Evolutionary conservation across 306 rosid species (phyloP).

Genomic region (Prunus fruticosa): DNA sequence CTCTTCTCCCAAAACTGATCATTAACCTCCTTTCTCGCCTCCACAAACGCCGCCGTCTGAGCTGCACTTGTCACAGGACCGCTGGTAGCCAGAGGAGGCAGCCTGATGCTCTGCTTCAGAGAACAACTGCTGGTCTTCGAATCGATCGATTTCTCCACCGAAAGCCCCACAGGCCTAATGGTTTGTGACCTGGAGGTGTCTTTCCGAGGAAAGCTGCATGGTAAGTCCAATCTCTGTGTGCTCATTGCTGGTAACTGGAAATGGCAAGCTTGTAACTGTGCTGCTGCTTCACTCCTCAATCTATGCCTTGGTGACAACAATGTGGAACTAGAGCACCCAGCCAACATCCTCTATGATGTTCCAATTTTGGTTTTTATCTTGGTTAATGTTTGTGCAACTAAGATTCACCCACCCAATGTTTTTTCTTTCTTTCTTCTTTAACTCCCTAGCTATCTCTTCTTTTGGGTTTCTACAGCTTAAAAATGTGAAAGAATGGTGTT

Average conservation of each 20-base stretch:
- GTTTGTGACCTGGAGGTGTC: constrained; percentile 67
- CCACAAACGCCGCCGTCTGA: constrained; percentile 21
- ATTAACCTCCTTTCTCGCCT: constrained; percentile 37
- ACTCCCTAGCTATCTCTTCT: constrained; percentile 36
- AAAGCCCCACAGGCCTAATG: constrained; percentile 62
- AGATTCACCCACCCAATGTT: constrained; percentile 52
- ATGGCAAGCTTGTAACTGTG: constrained; percentile 92
- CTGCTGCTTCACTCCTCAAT: constrained; percentile 87
- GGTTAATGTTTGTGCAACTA: constrained; percentile 9
- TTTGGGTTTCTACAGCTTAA: constrained; percentile 19
- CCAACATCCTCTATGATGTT: constrained; percentile 86
- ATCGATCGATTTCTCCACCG: constrained; percentile 58
- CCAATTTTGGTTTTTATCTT: constrained; percentile 28
- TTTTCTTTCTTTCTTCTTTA: constrained; percentile 15
- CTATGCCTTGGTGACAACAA: constrained; percentile 98
- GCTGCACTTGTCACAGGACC: constrained; percentile 15
- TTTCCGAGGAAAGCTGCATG: constrained; percentile 72
- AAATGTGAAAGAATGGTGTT: constrained; percentile 19
- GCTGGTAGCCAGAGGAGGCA: constrained; percentile 67
- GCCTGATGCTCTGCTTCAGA: constrained; percentile 74
- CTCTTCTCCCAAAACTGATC: constrained; percentile 57
- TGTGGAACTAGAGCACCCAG: constrained; percentile 99
- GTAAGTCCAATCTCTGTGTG: constrained; percentile 94
- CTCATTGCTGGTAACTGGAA: constrained; percentile 87
- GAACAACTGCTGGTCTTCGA: constrained; percentile 52